Conservation (phyloP, 306 rosid species). For the Astragalus glycyphyllos region DNA sequence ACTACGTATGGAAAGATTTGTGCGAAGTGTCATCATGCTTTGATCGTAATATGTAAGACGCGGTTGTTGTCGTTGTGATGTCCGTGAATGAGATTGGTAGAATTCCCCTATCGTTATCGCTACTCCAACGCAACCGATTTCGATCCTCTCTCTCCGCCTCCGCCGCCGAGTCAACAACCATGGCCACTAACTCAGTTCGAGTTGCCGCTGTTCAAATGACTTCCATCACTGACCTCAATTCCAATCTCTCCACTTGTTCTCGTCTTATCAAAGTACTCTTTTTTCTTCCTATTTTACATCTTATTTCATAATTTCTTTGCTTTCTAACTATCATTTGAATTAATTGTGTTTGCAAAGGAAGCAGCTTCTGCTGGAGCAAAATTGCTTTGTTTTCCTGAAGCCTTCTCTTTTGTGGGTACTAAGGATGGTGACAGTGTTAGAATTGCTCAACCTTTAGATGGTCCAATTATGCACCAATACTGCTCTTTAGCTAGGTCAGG, state of each 20-base stretch:
- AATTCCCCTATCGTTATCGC: background rate
- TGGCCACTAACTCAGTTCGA: constrained; percentile 72
- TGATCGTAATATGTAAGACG: too few relatives aligned
- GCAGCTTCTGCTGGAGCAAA: constrained; percentile 92
- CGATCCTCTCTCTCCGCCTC: constrained; percentile 29
- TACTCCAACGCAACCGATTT: constrained; percentile 11
- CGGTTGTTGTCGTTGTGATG: background rate
- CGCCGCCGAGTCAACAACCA: constrained; percentile 45
- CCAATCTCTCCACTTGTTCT: constrained; percentile 78
- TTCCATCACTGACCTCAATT: constrained; percentile 76
- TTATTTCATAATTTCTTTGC: background rate
- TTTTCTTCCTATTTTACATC: constrained; percentile 1
- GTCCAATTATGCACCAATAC: constrained; percentile 73
- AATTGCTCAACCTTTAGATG: constrained; percentile 79
- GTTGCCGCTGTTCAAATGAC: constrained; percentile 98
- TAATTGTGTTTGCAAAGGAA: constrained; percentile 56
- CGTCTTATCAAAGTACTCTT: constrained; percentile 69
- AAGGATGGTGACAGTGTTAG: constrained; percentile 80
- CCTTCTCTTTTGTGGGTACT: constrained; percentile 76
- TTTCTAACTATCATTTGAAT: too few relatives aligned
- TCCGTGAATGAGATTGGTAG: background rate
- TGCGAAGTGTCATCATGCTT: too few relatives aligned
- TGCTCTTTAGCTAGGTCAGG: constrained; percentile 98
- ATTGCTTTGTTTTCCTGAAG: constrained; percentile 86
- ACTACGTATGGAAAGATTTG: too few relatives aligned